Percentiles rank a stretch among this genome's conserved stretches.
Evolutionary conservation across 73 alveolate species (phyloP).

Genomic region (Paramecium tetraurelia): DNA sequence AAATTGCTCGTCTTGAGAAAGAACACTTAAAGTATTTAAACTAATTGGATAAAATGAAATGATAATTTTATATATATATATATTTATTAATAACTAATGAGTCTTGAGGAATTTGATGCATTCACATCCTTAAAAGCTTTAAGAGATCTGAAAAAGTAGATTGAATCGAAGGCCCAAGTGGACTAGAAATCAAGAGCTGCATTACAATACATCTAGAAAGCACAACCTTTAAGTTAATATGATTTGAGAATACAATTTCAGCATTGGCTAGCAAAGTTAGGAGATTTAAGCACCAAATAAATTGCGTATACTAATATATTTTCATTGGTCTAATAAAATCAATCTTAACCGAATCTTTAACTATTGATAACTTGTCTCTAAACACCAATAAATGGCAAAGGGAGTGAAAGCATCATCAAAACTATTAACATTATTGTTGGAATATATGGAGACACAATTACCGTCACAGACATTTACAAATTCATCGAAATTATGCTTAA

Average conservation of each 20-base stretch:
- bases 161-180: background rate
- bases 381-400: constrained; percentile 16
- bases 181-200: background rate
- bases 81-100: background rate
- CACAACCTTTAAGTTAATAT: constrained; percentile 3
- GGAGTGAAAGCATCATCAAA: constrained; percentile 22
- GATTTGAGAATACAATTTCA: constrained; percentile 20
- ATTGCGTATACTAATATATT: background rate
- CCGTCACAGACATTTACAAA: background rate
- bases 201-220: background rate
- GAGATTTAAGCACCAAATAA: constrained; percentile 17
- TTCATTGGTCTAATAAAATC: background rate
- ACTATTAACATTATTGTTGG: constrained; percentile 28
- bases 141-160: constrained; percentile 31
- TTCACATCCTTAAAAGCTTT: constrained; percentile 36
- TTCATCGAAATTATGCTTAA: background rate
- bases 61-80: background rate
- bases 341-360: background rate
- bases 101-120: constrained; percentile 54
- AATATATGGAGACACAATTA: background rate
- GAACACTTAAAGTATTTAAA: constrained; percentile 36
- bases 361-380: background rate
- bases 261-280: constrained; percentile 6
- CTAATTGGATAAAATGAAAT: constrained; percentile 35
- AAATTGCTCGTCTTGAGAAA: constrained; percentile 21